Evolutionary conservation across 108 stramenopile species (phyloP), one percentile per base, ranked within the genome.

Genomic region (Tribonema minus): DNA sequence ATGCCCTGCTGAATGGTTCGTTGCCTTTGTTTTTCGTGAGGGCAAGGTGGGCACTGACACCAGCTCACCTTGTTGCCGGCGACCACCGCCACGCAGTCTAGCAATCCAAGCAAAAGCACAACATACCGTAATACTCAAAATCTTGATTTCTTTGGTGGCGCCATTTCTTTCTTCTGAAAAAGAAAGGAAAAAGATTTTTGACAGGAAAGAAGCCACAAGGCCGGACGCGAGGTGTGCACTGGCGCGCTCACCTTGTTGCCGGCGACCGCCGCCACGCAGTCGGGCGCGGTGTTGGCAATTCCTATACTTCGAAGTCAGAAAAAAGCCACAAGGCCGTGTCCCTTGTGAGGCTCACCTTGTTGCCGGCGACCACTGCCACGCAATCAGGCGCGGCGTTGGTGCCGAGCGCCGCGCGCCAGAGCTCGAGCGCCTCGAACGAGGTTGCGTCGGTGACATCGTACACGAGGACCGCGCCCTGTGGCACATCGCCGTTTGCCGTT

Each of bases 401-500:
- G 9, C 20, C 46, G 9, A 54, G 20, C n/a, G 15, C 71, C 2
- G 70, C 63, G 31, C 79, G 20, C 20, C 81, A 23, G 71, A 80
- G 61, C 61, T 73, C 76, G 12, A 85, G 77, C 71, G 76, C 75
- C 39, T 72, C 61, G 6, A 85, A 80, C 20, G 84, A 85, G 1
- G 37, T 12, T 35, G 72, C 58, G 59, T 61, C 76, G 20, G 76
- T 82, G 36, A 85, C 76, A 72, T 85, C 84, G 36, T 85, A 85
- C 2, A 85, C 76, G 15, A 85, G 63, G 1, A 85, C 60, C 3
- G 82, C 78, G 2, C 84, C 84, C 27, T 76, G 46, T 20, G 15
- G 20, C 9, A 20, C 46, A 54, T 54, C 20, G 46, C 9, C 15
- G 15, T 9, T 20, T 9, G 15, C 46, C 9, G 46, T 54, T 54